phyloP scores from a whole-genome alignment of 2,329 filamentous ascomycete species.

The Aureobasidium mangrovei region DNA sequence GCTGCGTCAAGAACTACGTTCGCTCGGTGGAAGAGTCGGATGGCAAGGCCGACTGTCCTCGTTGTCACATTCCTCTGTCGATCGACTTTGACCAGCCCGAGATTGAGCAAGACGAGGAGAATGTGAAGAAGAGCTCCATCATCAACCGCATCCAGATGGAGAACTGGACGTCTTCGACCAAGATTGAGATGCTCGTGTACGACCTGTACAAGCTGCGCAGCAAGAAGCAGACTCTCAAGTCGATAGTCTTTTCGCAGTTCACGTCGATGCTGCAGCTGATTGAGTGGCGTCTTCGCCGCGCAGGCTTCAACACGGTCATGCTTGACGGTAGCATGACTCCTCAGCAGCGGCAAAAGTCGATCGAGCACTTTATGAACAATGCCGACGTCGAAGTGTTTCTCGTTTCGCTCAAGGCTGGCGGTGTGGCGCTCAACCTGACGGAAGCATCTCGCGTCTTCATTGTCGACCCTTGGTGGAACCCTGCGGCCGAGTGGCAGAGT shows the following conservation, averaged over 20 bases:
- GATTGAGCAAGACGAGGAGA: conserved; percentile 79
- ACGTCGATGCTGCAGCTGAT: conserved; percentile 96
- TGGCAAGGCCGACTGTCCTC: conserved; percentile 65
- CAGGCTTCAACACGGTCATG: conserved; percentile 98
- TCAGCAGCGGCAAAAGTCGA: conserved; percentile 82
- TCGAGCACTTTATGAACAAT: conserved; percentile 94
- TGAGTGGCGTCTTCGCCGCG: conserved; percentile 89
- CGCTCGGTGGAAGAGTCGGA: conserved; percentile 60
- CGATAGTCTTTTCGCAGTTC: conserved; percentile 95
- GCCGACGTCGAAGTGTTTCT: conserved; percentile 91
- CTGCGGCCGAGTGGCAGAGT: conserved; percentile 98
- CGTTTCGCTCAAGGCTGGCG: conserved; percentile 90
- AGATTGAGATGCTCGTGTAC: conserved; percentile 93
- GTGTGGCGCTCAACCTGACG: conserved; percentile 88
- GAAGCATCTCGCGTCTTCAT: conserved; percentile 95
- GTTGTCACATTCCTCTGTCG: conserved; percentile 78
- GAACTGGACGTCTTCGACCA: conserved; percentile 95
- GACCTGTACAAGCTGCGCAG: conserved; percentile 87
- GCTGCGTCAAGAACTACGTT: conserved; percentile 72
- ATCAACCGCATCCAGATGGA: conserved; percentile 99
- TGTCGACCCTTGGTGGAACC: conserved; percentile 99
- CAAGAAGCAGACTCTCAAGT: conserved; percentile 89
- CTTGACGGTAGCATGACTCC: conserved; percentile 96
- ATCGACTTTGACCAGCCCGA: conserved; percentile 95
- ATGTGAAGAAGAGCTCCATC: conserved; percentile 91